Evolutionary conservation across 306 rosid genomes (phyloP).

Genomic region (Prinsepia uniflora): DNA sequence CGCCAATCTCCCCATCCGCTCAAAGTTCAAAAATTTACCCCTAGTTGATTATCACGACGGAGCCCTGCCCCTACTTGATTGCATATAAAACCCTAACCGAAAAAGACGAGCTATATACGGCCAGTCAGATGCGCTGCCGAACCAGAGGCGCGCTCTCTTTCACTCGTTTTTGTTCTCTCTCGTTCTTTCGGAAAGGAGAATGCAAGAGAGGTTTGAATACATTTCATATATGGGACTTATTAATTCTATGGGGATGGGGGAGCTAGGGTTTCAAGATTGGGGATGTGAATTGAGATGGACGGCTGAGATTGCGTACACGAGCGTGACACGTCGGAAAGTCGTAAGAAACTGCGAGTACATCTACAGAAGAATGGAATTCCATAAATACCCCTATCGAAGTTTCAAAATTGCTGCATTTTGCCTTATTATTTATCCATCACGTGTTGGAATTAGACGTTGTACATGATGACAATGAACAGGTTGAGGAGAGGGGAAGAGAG

Average conservation of each 20-base stretch:
- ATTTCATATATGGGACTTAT: slow-evolving; percentile 31
- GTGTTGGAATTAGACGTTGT: slow-evolving; percentile 6
- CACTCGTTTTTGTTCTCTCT: slow-evolving; percentile 7
- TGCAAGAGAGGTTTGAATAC: slow-evolving; percentile 16
- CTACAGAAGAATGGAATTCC: not conserved
- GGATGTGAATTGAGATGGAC: slow-evolving; percentile 36
- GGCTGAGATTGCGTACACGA: slow-evolving; percentile 36
- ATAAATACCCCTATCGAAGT: not conserved
- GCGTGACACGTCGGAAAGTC: slow-evolving; percentile 33
- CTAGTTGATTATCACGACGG: not conserved
- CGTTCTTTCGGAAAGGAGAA: not conserved
- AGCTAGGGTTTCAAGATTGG: slow-evolving; percentile 70
- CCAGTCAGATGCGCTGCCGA: not conserved
- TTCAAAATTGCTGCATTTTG: not conserved
- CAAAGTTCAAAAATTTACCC: slow-evolving; percentile 4
- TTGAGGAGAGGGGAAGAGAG: slow-evolving; percentile 2
- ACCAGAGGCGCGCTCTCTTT: not conserved
- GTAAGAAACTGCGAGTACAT: slow-evolving; percentile 50
- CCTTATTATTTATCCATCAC: slow-evolving; percentile 1
- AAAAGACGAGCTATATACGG: not conserved
- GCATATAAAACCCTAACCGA: slow-evolving; percentile 9
- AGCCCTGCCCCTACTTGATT: not conserved
- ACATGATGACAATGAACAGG: slow-evolving; percentile 24
- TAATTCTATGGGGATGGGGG: not conserved
- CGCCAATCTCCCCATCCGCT: slow-evolving; percentile 44